phyloP scores from a whole-genome alignment of 192 early-diverging fungal species.

The Podila verticillata region DNA sequence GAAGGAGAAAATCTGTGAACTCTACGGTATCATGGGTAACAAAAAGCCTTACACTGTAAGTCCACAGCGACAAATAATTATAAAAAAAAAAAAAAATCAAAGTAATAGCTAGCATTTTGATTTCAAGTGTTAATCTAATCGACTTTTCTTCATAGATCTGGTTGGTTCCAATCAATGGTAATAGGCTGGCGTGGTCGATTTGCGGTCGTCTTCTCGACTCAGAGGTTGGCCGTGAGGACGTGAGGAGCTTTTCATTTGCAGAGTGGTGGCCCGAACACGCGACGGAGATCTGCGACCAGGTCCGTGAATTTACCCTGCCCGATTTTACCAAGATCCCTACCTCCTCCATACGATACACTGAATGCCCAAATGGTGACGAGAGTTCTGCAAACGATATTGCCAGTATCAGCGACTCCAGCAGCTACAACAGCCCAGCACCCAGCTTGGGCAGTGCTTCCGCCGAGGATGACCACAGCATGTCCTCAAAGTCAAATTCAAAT shows the following conservation, averaged over 20 bases:
- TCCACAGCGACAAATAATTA: not conserved
- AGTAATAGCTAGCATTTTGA: too few relatives aligned
- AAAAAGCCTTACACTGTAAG: conserved; percentile 40
- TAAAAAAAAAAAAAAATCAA: not conserved
- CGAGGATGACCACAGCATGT: not conserved
- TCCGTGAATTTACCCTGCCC: conserved; percentile 33
- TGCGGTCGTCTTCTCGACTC: conserved; percentile 32
- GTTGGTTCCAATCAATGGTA: conserved; percentile 37
- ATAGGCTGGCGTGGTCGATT: conserved; percentile 48
- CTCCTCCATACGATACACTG: conserved; percentile 2
- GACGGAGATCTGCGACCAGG: conserved; percentile 38
- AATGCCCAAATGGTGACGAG: not conserved
- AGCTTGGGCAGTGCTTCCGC: not conserved
- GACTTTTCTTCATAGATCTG: conserved; percentile 21
- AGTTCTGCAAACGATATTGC: not conserved
- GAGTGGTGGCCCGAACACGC: conserved; percentile 44
- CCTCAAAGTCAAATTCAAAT: too few relatives aligned
- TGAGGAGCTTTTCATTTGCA: conserved; percentile 44
- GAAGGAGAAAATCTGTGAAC: conserved; percentile 6
- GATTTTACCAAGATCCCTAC: conserved; percentile 9
- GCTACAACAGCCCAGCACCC: not conserved
- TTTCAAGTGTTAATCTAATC: not conserved
- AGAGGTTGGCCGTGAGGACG: conserved; percentile 31
- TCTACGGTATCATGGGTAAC: conserved; percentile 41
- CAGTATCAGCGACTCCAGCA: not conserved